Conservation (phyloP, 2,329 filamentous ascomycete genomes). For the Aspergillus ustus region DNA sequence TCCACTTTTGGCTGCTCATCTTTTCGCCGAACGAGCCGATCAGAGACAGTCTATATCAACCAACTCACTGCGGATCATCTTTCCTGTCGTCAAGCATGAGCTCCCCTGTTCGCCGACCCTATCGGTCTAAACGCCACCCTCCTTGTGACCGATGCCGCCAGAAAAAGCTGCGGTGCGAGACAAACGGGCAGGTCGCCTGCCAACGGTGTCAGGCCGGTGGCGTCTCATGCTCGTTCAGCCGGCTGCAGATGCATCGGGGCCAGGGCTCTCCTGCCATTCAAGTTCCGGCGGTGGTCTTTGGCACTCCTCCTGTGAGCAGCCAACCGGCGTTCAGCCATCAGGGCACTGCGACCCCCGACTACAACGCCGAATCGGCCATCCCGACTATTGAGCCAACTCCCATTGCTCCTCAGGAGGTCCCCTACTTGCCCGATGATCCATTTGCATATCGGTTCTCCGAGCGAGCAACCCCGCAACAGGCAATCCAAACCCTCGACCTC, state of each 20-base stretch:
- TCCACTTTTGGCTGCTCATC: background rate
- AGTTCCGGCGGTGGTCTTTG: background rate
- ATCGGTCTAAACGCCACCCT: conserved; percentile 39
- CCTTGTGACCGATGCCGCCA: conserved; percentile 40
- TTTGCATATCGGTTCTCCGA: conserved; percentile 2
- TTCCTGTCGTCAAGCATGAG: background rate
- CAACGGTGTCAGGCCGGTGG: conserved; percentile 26
- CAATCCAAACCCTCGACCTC: conserved; percentile 34
- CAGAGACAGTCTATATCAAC: background rate
- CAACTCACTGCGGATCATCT: background rate
- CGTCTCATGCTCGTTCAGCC: conserved; percentile 4
- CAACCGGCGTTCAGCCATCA: background rate
- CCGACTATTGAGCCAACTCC: background rate
- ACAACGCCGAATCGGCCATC: background rate
- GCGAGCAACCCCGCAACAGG: conserved; percentile 22
- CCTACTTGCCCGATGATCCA: background rate
- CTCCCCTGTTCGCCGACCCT: conserved; percentile 28
- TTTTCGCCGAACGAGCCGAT: background rate
- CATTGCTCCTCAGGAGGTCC: background rate
- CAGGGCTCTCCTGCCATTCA: background rate
- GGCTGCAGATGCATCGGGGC: background rate
- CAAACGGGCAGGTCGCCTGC: conserved; percentile 29
- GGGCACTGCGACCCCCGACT: background rate
- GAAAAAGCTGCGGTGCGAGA: conserved; percentile 38
- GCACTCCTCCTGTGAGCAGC: background rate